A percentile compares a stretch with the other conserved stretches of the same genome.
phyloP scores from a whole-genome alignment of 1,284 basidiomycete species.

The Ganoderma lucidum region DNA sequence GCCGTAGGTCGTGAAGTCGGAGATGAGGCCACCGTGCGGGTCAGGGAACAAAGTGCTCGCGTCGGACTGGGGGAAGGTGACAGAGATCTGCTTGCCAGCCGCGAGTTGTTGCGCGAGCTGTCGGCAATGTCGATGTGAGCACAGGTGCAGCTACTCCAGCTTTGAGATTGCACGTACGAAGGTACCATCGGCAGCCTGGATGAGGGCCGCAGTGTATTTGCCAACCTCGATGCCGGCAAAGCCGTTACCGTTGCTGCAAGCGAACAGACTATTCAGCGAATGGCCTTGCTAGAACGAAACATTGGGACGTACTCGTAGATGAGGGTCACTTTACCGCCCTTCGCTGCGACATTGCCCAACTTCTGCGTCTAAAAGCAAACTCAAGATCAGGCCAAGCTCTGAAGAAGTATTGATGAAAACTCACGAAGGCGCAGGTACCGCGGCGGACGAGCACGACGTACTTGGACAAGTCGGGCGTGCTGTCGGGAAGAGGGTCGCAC shows the following conservation, averaged over 20 bases:
- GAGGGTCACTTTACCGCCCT: conserved; percentile 56
- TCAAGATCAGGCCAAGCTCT: conserved; percentile 15
- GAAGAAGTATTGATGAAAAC: conserved; percentile 25
- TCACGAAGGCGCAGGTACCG: conserved; percentile 58
- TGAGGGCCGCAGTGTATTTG: conserved; percentile 52
- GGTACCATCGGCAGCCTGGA: conserved; percentile 43
- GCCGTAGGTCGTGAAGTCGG: conserved; percentile 56
- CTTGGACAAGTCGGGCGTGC: conserved; percentile 58
- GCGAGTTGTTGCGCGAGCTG: conserved; percentile 52
- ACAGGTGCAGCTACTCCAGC: conserved; percentile 20
- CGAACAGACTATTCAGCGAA: background rate
- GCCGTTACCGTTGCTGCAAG: conserved; percentile 54
- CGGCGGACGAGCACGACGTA: conserved; percentile 59
- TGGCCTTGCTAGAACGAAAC: background rate
- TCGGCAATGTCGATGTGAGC: background rate
- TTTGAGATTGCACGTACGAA: conserved; percentile 39
- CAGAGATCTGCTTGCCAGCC: conserved; percentile 45
- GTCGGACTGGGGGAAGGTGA: conserved; percentile 53
- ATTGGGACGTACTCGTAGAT: conserved; percentile 58
- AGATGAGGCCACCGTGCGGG: conserved; percentile 54
- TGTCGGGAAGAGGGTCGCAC: conserved; percentile 58
- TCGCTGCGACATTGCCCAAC: conserved; percentile 55
- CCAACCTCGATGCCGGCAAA: conserved; percentile 50
- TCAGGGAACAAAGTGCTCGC: conserved; percentile 40
- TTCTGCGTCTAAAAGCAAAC: conserved; percentile 47